Base-by-base conservation (phyloP, 108 stramenopile genomes). In the Ochromonas danica region DNA sequence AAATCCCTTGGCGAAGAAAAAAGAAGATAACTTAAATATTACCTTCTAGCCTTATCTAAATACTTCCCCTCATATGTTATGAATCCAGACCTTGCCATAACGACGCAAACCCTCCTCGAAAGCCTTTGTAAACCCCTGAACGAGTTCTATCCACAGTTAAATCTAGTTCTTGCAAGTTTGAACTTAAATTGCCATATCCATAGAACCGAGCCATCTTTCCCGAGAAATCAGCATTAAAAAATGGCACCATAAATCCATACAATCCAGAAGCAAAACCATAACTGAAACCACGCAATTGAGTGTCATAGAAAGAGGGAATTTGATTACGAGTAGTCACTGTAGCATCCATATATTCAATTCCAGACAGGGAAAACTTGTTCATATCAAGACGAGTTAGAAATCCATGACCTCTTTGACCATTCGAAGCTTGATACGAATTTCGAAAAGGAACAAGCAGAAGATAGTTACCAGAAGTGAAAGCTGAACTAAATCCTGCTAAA, bases 151-250 rank as follows among this genome's bases (percentile, higher is more conserved):
- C 72, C 3, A 33, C 25, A 6, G 72, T 42, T 33, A 75, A 75
- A 60, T 36, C 25, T 10, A 75, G 27, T 36, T 75, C 72, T 75
- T 75, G 72, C 38, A 75, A 17, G 25, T 75, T 36, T 67, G 63
- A 6, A 28, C 14, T 10, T 36, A 67, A 10, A 28, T 3, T 67
- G 6, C 31, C 63, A 41, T 3, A 6, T 27, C 40, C 43, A 10
- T 85, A 80, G 14, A 87, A 39, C 22, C 86, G 83, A 36, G 77
- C 85, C 25, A 87, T 78, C 61, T 87, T 87, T 22, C 87, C 87
- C 33, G 77, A 61, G 61, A 85, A 86, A 0, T 83, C 70, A 1
- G 80, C 83, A 71, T 84, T 84, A 82, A 86, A 87, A 77, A 83
- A 80, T 0, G 87, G 87, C 0, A 81, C 81, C 17, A 87, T 36